phyloP scores from a whole-genome alignment of 129 eudicot genomes.

The Lonicera japonica region DNA sequence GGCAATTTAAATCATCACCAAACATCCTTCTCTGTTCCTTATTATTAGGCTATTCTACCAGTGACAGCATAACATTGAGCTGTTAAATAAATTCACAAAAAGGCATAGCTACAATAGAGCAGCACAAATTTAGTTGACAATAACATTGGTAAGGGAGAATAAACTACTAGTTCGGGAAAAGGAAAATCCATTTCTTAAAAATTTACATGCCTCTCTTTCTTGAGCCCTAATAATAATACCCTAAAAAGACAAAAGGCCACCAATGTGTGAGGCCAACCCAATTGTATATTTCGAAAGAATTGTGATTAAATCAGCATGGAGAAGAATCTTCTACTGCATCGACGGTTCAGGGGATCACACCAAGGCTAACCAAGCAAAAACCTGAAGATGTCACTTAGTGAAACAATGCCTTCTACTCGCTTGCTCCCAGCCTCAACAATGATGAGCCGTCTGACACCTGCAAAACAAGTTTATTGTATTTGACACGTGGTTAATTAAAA shows the following conservation, averaged over 20 bases:
- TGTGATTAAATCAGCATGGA: background rate
- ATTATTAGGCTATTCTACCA: no score
- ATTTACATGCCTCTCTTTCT: constrained; percentile 23
- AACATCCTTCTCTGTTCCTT: background rate
- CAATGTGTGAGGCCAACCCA: constrained; percentile 8
- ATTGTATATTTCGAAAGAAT: constrained; percentile 17
- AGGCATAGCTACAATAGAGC: no score
- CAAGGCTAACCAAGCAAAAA: constrained; percentile 40
- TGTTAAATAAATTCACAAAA: background rate
- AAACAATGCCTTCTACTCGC: constrained; percentile 54
- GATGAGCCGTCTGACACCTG: constrained; percentile 61
- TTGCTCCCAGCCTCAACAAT: constrained; percentile 74
- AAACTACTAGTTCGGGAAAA: no score
- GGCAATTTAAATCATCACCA: background rate
- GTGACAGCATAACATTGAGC: background rate
- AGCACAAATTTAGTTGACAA: background rate
- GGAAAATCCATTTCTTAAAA: constrained; percentile 10
- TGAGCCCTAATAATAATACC: constrained; percentile 4
- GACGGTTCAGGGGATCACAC: background rate
- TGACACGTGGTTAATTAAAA: no score
- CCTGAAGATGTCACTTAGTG: constrained; percentile 49
- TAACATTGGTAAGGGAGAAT: no score
- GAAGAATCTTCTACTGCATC: background rate
- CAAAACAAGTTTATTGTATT: no score
- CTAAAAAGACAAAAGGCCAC: constrained; percentile 11